Base-by-base conservation (phyloP, 2,329 filamentous ascomycete species). In the Tolypocladium paradoxum region DNA sequence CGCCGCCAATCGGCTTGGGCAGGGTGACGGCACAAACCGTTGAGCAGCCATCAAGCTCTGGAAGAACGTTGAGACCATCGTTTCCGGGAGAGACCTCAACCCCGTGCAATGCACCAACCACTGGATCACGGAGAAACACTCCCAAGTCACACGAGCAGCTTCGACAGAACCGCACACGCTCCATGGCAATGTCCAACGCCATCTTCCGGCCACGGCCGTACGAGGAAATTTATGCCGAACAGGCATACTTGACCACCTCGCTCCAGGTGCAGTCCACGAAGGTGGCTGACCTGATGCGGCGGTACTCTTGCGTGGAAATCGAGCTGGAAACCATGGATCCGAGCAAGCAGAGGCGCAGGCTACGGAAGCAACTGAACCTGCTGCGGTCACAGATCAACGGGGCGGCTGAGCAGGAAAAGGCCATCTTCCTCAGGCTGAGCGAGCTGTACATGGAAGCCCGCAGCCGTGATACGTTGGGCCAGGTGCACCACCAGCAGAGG, bases 371-470 rank as follows among this genome's bases (percentile, higher is more conserved):
- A 38, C 60, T 74, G 5, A 63, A 65, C 2, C 66, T 73, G 52
- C 55, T 80, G 12, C 70, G 64, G 48, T 65, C 64, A 50, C 72
- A 71, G 54, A 69, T 82, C 34, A 60, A 65, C n/a, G 68, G 74
- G 45, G 72, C 69, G 0, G 70, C 72, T 3, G 67, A 71, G 51
- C 74, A 80, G 58, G 73, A 82, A 58, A 70, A 66, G 51, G 58
- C 65, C 18, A 71, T 79, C 7, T 62, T 76, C 38, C 54, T 66
- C 18, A 67, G 77, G 3, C 65, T 82, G n/a, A 65, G 71, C 14
- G 76, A 81, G 54, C 58, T 82, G 16, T 68, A 72, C 35, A 63
- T 75, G 18, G 76, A 82, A 62, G 70, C 77, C 16, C 71, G 73
- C 57, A 73, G 70, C 38, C 68, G 70, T 3, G 70, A 74, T 50